Evolutionary conservation across 1,139 yeast species (phyloP), one percentile per base, ranked within the genome.

Genomic region (Taiozyma sp.): DNA sequence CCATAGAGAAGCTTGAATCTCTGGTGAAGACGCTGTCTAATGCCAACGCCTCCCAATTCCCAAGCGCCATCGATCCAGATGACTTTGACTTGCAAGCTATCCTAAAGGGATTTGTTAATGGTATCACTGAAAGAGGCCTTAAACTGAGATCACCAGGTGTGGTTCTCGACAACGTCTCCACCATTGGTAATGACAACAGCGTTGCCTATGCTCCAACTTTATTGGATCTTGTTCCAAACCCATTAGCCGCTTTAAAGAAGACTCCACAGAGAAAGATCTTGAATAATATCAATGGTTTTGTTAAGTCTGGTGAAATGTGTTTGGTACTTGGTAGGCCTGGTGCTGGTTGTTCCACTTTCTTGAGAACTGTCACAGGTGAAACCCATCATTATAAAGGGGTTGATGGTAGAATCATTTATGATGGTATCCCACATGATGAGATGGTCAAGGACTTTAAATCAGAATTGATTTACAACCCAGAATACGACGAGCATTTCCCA

Each of bases 351-450:
- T 71, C 81, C 1, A 76, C 83, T 4, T 70, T 78, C 35, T 66
- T 78, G 54, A 77, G 75, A 57, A 73, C 87, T 0, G 72, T 83
- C 53, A 75, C 85, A 7, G 66, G 80, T 44, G 79, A 80, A 56
- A 81, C 86, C 11, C 75, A 80, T 60, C 88, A 88, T 40, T 83
- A 81, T 62, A 65, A 75, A 34, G 79, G 72, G 48, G 66, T 71
- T 42, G 74, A 75, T 29, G 72, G 83, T 47, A 60, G 61, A 3
- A 56, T 72, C 34, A 47, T 70, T 24, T 80, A 77, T 57, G 79
- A 78, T 59, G 83, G 82, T 45, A 68, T 80, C 43, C 60, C 74
- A 3, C 80, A 73, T 48, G 47, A 66, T 7, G 81, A 78, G 45
- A 77, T 80, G 68, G 63, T 68, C 59, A 68, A 70, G 43, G 64